Evolutionary conservation across 768 basidiomycete genomes (phyloP).

Genomic region (Vararia minispora): DNA sequence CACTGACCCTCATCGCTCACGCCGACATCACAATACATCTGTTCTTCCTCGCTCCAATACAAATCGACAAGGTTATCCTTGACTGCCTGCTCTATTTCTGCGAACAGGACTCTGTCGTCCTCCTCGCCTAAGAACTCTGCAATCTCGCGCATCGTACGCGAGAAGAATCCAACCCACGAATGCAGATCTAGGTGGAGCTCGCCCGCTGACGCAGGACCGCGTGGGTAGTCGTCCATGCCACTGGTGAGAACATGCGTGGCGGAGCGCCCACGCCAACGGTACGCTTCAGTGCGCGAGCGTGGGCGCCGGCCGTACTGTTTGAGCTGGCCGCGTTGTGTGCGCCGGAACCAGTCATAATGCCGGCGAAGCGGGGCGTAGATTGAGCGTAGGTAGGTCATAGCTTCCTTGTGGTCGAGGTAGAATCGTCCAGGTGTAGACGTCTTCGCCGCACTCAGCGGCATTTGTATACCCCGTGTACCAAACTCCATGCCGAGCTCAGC

Average conservation of each 20-base stretch:
- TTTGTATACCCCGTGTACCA: slow-evolving; percentile 40
- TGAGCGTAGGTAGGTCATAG: slow-evolving; percentile 56
- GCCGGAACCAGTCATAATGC: slow-evolving; percentile 95
- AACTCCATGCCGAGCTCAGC: slow-evolving; percentile 58
- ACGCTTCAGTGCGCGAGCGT: slow-evolving; percentile 82
- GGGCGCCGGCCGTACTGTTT: slow-evolving; percentile 80
- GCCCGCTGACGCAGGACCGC: slow-evolving; percentile 80
- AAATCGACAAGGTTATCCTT: slow-evolving; percentile 88
- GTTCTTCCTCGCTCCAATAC: slow-evolving; percentile 81
- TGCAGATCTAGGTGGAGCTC: slow-evolving; percentile 91
- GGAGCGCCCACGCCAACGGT: slow-evolving; percentile 90
- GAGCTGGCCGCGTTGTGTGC: slow-evolving; percentile 88
- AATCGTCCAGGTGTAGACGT: slow-evolving; percentile 17
- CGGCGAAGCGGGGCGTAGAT: slow-evolving; percentile 79
- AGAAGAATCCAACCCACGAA: slow-evolving; percentile 95
- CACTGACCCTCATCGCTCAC: slow-evolving; percentile 71
- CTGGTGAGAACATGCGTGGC: slow-evolving; percentile 82
- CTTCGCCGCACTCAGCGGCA: slow-evolving; percentile 28
- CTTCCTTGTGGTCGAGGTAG: slow-evolving; percentile 45
- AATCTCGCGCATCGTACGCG: slow-evolving; percentile 86
- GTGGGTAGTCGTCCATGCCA: slow-evolving; percentile 95
- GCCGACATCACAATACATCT: slow-evolving; percentile 91
- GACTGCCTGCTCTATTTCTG: slow-evolving; percentile 69
- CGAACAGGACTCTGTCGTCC: slow-evolving; percentile 75
- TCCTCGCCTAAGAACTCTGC: slow-evolving; percentile 76